Evolutionary conservation across 148 eudicot genomes (phyloP), one percentile per base, ranked within the genome.

Genomic region (Camellia lanceoleosa): DNA sequence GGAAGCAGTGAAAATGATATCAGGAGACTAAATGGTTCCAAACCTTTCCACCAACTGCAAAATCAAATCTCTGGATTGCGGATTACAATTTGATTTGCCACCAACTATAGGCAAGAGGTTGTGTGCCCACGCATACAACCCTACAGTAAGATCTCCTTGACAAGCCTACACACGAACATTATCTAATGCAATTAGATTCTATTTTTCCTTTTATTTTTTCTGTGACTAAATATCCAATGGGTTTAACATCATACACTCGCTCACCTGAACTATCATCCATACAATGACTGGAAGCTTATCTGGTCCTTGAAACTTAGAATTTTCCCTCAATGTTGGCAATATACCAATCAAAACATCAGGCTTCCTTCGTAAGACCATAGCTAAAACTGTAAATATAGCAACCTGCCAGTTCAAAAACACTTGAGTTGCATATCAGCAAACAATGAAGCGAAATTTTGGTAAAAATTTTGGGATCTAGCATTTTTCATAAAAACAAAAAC

Each of bases 191-290:
- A 64, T 65, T n/a, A 64, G 42, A 30, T 30, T 30, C 38, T 30
- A 1, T 30, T 30, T 30, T 30, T 30, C 38, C 38, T 30, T 30
- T 30, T 30, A 0, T 30, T 30, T 30, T 30, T 30, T 30, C 38
- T 30, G 38, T 30, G 0, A 30, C 38, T 30, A 30, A 30, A 30
- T 30, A 30, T 43, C 5, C 56, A 3, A 14, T 51, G 8, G 16
- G 19, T 20, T 66, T 59, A 55, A 47, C 2, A 13, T 60, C 11
- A 74, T 61, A 30, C 12, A 76, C 75, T 75, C 74, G 91, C 95
- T 75, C 74, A 93, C 95, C 97, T 91, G 95, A 83, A 86, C 82
- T 80, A 82, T 71, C 87, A 91, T 88, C 97, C 95, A 93, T 59
- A 89, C 84, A 68, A 88, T 75, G 65, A 93, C 83, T 23, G 93